These are phyloP conservation scores for Phaeolepiota aurea DNA, from an alignment of 768 basidiomycete species.

Conservation along the genomic window DNA sequence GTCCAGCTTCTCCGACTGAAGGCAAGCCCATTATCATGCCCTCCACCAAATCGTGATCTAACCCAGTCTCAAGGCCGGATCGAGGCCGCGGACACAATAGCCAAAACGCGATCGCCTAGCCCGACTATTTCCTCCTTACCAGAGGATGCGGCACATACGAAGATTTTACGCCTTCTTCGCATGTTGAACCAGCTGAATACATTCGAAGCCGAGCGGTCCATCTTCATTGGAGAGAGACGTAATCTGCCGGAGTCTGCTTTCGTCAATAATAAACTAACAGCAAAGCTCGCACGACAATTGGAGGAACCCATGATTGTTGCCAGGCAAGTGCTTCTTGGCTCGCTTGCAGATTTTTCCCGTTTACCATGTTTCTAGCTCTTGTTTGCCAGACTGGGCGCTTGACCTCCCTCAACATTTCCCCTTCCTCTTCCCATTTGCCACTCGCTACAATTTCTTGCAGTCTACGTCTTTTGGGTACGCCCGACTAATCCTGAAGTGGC, in stretches of 20 bases:
- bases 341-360: constrained; percentile 3
- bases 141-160: constrained; percentile 77
- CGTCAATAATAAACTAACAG: constrained; percentile 95
- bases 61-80: background rate
- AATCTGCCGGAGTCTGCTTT: constrained; percentile 77
- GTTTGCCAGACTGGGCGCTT: constrained; percentile 94
- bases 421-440: constrained; percentile 98
- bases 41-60: background rate
- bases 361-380: constrained; percentile 49
- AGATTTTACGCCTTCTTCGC: constrained; percentile 84
- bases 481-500: constrained; percentile 91
- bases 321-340: constrained; percentile 42
- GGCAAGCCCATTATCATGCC: constrained; percentile 28
- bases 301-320: constrained; percentile 99
- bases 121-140: constrained; percentile 74
- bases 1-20: constrained; percentile 62
- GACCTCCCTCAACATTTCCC: constrained; percentile 96
- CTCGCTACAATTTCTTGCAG: constrained; percentile 94
- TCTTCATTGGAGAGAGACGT: constrained; percentile 41
- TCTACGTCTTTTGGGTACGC: constrained; percentile 98
- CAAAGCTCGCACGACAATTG: constrained; percentile 93
- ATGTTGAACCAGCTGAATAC: constrained; percentile 80
- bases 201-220: constrained; percentile 55
- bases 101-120: constrained; percentile 42
- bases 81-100: background rate